Evolutionary conservation across 1,139 yeast genomes (phyloP).

Genomic region (Sugiyamaella xylanicola): DNA sequence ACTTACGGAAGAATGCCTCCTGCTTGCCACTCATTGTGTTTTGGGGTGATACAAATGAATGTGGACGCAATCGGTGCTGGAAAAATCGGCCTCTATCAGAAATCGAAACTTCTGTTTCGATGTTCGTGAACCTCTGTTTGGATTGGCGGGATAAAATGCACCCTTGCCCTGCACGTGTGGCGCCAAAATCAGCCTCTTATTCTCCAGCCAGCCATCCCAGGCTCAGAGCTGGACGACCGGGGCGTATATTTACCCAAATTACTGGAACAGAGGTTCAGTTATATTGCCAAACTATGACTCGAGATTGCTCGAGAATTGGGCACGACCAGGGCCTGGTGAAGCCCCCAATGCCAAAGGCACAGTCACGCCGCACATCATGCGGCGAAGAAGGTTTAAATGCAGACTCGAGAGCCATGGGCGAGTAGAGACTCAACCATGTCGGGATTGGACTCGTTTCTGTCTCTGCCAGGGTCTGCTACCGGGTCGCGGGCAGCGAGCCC

Average conservation of each 20-base stretch:
- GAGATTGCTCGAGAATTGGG: no score
- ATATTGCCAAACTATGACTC: no score
- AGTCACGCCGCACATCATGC: no score
- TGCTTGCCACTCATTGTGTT: constrained; percentile 18
- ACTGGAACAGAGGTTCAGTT: no score
- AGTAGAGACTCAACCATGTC: no score
- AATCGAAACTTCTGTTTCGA: not conserved
- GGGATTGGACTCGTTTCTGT: constrained; percentile 23
- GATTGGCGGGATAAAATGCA: not conserved
- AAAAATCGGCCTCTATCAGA: not conserved
- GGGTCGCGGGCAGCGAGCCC: constrained; percentile 21
- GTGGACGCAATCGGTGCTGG: not conserved
- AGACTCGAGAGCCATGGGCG: no score
- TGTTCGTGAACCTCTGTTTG: not conserved
- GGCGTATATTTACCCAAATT: no score
- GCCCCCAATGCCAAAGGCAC: no score
- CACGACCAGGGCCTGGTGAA: no score
- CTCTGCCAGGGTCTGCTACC: constrained; percentile 19
- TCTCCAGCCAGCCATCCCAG: no score
- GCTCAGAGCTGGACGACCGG: no score
- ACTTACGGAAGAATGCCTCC: constrained; percentile 27
- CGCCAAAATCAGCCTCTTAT: not conserved
- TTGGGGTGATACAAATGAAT: not conserved
- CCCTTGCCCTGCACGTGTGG: constrained; percentile 6
- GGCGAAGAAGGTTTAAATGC: no score